Evolutionary conservation across 441 rosid genomes (phyloP), one percentile per base, ranked within the genome.

Genomic region (Populus hybrid): DNA sequence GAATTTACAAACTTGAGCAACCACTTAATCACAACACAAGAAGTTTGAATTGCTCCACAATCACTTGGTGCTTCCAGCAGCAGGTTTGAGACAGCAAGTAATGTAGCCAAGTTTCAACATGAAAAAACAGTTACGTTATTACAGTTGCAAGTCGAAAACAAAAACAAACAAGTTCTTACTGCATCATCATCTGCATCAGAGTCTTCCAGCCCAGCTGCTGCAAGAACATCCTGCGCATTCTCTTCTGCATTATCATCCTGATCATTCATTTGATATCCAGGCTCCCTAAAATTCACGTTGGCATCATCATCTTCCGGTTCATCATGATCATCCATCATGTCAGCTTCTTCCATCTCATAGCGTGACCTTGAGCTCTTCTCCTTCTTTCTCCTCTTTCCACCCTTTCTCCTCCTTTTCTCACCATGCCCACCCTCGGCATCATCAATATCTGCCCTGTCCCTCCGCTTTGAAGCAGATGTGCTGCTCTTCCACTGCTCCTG

Each of bases 401-500:
- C 92, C 87, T 90, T 96, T 85, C 91, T 94, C 81, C 94, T 90
- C 85, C 90, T 89, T 88, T 90, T 89, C 86, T 94, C 99, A 79
- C 94, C 84, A 14, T 90, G 93, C 77, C 94, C 96, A 81, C 88
- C 93, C 40, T 91, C 99, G 66, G 92, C 98, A 34, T 93, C 99
- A 78, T 96, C 97, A 63, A 86, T 81, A 70, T 92, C 99, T 35
- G 84, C 80, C 78, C 98, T 90, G 26, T 97, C 99, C 89, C 88
- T 91, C 61, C 99, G 85, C 88, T 90, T 97, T 50, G 98, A 90
- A 78, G 82, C 88, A 85, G 88, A 85, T 76, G 87, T 81, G 81
- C 84, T 88, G 83, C 89, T 94, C 90, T 91, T 97, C 99, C 99
- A 97, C 92, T 93, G 99, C 86, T 97, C 99, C 99, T 94, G 85